phyloP scores from a whole-genome alignment of 106 monocot genomes.

The Dendrobium nobile region DNA sequence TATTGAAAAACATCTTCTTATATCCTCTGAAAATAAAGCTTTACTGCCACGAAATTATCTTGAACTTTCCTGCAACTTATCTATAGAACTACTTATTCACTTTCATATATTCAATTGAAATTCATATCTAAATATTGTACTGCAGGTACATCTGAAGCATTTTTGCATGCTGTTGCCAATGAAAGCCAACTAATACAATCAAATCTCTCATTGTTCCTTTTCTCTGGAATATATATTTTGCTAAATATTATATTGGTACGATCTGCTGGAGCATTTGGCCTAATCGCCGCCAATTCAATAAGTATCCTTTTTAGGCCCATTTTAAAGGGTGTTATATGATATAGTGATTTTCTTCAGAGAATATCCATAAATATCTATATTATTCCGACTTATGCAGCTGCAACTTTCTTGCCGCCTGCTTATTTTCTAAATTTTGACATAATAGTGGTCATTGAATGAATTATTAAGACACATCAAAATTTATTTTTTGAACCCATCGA shows the following conservation, averaged over 20 bases:
- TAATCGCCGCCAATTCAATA: conserved; percentile 81
- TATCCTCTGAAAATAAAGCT: background rate
- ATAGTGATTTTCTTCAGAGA: background rate
- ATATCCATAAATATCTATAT: background rate
- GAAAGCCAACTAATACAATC: conserved; percentile 74
- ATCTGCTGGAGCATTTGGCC: conserved; percentile 70
- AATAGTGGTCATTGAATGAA: background rate
- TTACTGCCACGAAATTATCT: background rate
- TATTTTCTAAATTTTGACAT: background rate
- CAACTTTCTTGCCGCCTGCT: background rate
- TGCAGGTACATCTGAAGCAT: conserved; percentile 93
- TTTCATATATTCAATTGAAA: background rate
- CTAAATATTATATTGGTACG: conserved; percentile 62
- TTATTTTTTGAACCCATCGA: too few species aligned
- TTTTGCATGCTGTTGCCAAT: conserved; percentile 84
- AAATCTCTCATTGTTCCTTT: conserved; percentile 58
- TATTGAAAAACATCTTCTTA: too few species aligned
- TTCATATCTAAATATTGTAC: conserved; percentile 6
- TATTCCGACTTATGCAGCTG: background rate
- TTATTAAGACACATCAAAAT: background rate
- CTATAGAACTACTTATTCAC: background rate
- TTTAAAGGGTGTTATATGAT: too few species aligned
- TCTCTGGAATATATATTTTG: conserved; percentile 62
- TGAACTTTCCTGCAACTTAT: background rate
- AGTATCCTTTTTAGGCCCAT: conserved; percentile 71